Evolutionary conservation across 225 moss, liverwort and hornwort genomes (phyloP), one percentile per base, ranked within the genome.

Genomic region (Pleurozium schreberi): DNA sequence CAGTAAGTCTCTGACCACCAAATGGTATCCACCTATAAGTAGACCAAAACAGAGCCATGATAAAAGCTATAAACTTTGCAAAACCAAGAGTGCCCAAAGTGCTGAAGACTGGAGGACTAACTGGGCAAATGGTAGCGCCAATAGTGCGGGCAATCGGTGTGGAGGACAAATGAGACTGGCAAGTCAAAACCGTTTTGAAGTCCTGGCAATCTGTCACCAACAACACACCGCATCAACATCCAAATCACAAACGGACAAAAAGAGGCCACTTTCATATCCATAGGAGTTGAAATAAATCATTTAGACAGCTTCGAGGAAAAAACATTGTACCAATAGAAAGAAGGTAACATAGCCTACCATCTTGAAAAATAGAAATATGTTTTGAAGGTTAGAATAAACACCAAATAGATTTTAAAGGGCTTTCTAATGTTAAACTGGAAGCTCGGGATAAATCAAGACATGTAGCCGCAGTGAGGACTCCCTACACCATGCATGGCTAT

Each of bases 91-190:
- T 55, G 67, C 30, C 84, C 14, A 52, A 84, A 84, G 57, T 25
- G 74, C 64, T 82, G 63, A 57, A 88, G 63, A 61, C 36, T 57
- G 70, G 85, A 91, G 53, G 71, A 88, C 93, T 87, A 76, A 98
- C 98, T 96, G 88, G 96, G 98, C 85, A 95, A 84, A 90, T 97
- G 96, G 87, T 92, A 93, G 85, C 96, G 96, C 98, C 98, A 99
- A 62, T 97, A 99, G 93, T 99, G 97, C 53, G 98, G 98, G 91
- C 98, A 99, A 90, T 97, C 97, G 21, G 96, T 95, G 90, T 93
- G 96, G n/a, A 85, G 64, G 45, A 97, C 95, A 89, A 96, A 97
- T 36, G 95, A 92, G 87, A 95, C 93, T 68, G 98, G 98, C 88
- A 99, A 90, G 86, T 99, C 98, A 79, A 99, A 99, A 83, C 97